Base-by-base conservation (phyloP, 23 red algal species). In the Gracilariopsis chorda region DNA sequence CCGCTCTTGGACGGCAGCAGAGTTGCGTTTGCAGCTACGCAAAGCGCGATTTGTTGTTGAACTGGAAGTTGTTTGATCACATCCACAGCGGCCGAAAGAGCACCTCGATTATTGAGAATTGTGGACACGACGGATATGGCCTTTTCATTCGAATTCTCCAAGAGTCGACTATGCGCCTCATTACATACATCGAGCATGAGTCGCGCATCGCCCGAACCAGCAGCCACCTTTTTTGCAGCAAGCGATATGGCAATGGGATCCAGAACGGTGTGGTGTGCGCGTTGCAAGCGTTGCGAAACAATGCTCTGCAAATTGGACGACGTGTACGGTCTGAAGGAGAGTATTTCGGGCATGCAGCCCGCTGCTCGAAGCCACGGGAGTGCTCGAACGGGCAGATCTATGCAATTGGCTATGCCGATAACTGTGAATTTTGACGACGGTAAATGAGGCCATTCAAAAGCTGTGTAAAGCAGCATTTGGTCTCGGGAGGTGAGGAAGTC, bases 401-500 rank as follows among this genome's bases (percentile, higher is more conserved):
- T 75, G 2, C 77, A 71, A 39, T 98, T 98, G 7, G 96, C 92
- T 30, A 98, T 98, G 21, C 82, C 96, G 27, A 98, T 71, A 3
- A 94, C 60, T 1, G 58, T 46, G 28, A 91, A 53, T 10, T 82
- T 11, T 37, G 72, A 61, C 14, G 44, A 39, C 17, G 57, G 48
- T 14, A 71, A 25, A 33, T 40, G 53, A 35, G 94, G 94, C 77
- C 76, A 83, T 34, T 87, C 88, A 71, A 96, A 92, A 2, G 79
- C 79, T 19, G 87, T 58, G 42, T 92, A 92, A 81, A 92, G 36
- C 46, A 92, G 27, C 41, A 59, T 49, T 48, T 86, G 80, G 32
- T 69, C 80, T 5, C 81, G 58, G 35, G 84, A 70, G 0, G 70
- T 44, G 55, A 91, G 58, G 47, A 96, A 87, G 40, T 96, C 94